Evolutionary conservation across 1,284 basidiomycete genomes (phyloP), one percentile per base, ranked within the genome.

Genomic region (Ustilago crameri): DNA sequence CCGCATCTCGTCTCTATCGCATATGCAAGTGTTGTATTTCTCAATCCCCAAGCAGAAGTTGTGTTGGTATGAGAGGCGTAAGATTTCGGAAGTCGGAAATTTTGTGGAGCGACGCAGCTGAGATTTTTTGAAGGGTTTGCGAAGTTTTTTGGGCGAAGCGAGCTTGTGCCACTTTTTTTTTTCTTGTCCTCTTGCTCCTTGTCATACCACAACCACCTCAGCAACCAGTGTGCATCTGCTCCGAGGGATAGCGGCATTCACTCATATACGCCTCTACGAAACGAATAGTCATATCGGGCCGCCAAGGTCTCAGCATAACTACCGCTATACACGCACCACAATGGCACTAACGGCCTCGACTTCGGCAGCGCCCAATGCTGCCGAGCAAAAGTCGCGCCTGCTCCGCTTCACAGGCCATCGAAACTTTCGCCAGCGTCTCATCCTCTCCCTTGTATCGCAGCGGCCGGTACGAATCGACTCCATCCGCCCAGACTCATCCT

Each of bases 401-500:
- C 62, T 88, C 20, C 85, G 85, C 38, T 87, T 87, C 85, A 91
- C 88, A 52, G 91, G 93, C 1, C 93, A 97, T 83, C 87, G 90
- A 53, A 88, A 92, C 84, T 87, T 98, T 34, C 88, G 95, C 20
- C 90, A 91, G 74, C 90, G 95, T 15, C 86, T 98, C 3, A 89
- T 95, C 0, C 87, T 98, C 7, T 91, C 93, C 1, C 87, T 97
- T 15, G 87, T 98, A 37, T 93, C 93, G 40, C 93, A 94, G 51
- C 91, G 92, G 72, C 87, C 91, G 18, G 88, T 97, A 10, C 88
- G 90, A 60, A 92, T 98, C 53, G 91, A 95, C 81, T 90, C 89
- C 78, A 97, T 99, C 71, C 89, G 96, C 15, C 87, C 93, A 0
- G 90, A 95, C 51, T 93, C 96, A 84, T 92, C 93, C 76, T 91